Percentiles rank a stretch among this genome's conserved stretches.
phyloP scores from a whole-genome alignment of 2,329 filamentous ascomycete genomes.

The Lojkania enalia region DNA sequence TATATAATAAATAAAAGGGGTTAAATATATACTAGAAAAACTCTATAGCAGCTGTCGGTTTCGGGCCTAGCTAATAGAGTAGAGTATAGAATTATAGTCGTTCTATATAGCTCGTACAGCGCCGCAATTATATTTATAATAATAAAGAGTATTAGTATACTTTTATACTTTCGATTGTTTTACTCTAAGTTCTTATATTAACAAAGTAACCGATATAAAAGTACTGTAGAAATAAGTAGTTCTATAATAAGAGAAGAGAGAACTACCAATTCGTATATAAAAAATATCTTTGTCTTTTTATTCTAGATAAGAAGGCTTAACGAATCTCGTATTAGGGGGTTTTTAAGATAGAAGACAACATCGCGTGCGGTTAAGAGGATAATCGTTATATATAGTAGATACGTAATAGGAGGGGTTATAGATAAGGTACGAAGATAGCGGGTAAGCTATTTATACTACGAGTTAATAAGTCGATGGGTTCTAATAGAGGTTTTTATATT shows the following conservation, averaged over 20 bases:
- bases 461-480: slow-evolving; percentile 12
- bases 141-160: slow-evolving; percentile 12
- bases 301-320: slow-evolving; percentile 13
- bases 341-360: slow-evolving; percentile 12
- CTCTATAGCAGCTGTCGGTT: slow-evolving; percentile 6
- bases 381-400: slow-evolving; percentile 13
- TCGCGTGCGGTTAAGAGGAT: slow-evolving; percentile 11
- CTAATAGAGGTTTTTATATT: slow-evolving; percentile 14
- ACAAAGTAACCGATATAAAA: slow-evolving; percentile 10
- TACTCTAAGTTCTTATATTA: slow-evolving; percentile 10
- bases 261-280: slow-evolving; percentile 16
- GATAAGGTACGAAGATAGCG: slow-evolving; percentile 10
- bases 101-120: slow-evolving; percentile 8
- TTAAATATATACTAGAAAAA: slow-evolving; percentile 13
- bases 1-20: slow-evolving; percentile 10
- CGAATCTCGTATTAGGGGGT: slow-evolving; percentile 9
- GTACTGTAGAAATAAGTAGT: slow-evolving; percentile 9
- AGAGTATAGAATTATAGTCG: slow-evolving; percentile 11
- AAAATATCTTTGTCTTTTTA: slow-evolving; percentile 11
- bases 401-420: slow-evolving; percentile 7
- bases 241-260: slow-evolving; percentile 11
- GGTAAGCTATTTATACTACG: slow-evolving; percentile 13
- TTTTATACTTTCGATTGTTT: slow-evolving; percentile 9
- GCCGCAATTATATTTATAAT: slow-evolving; percentile 10
- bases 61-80: slow-evolving; percentile 4